Evolutionary conservation across 1,284 basidiomycete genomes (phyloP).

Genomic region (Mycena sp.): DNA sequence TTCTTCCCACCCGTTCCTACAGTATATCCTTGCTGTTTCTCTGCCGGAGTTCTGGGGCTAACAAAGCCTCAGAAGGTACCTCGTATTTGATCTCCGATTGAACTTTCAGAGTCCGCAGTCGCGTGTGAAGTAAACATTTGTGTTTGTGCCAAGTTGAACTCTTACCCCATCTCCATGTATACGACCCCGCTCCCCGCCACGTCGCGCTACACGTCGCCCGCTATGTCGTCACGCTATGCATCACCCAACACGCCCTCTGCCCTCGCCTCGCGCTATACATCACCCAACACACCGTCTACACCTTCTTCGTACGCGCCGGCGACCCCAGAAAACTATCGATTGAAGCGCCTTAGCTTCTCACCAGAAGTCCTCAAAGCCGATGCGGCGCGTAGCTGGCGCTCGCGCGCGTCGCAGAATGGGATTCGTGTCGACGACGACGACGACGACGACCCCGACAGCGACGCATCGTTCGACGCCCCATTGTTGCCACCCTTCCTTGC

Average conservation of each 20-base stretch:
- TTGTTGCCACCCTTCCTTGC: slow-evolving; percentile 70
- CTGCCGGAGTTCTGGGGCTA: too few relatives aligned
- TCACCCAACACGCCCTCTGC: too few relatives aligned
- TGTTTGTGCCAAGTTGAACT: background rate
- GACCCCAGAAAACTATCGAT: slow-evolving; percentile 30
- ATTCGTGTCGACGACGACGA: slow-evolving; percentile 59
- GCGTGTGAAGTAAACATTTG: too few relatives aligned
- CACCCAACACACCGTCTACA: slow-evolving; percentile 29
- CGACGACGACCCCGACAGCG: slow-evolving; percentile 58
- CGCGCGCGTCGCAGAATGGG: slow-evolving; percentile 73
- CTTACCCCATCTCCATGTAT: slow-evolving; percentile 19
- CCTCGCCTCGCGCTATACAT: slow-evolving; percentile 28
- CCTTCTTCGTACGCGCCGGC: slow-evolving; percentile 30
- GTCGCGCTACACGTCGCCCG: slow-evolving; percentile 26
- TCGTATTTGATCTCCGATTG: too few relatives aligned
- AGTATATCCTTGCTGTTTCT: too few relatives aligned
- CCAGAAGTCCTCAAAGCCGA: slow-evolving; percentile 50
- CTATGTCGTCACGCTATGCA: slow-evolving; percentile 23
- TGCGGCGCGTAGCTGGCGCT: slow-evolving; percentile 75
- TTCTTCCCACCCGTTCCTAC: too few relatives aligned
- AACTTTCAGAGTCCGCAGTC: too few relatives aligned
- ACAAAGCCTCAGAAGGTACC: too few relatives aligned
- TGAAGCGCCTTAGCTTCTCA: slow-evolving; percentile 31
- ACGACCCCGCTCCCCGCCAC: slow-evolving; percentile 22
- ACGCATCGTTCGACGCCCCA: slow-evolving; percentile 43